Base-by-base conservation (phyloP, 768 basidiomycete species). In the Mycena alexandri region DNA sequence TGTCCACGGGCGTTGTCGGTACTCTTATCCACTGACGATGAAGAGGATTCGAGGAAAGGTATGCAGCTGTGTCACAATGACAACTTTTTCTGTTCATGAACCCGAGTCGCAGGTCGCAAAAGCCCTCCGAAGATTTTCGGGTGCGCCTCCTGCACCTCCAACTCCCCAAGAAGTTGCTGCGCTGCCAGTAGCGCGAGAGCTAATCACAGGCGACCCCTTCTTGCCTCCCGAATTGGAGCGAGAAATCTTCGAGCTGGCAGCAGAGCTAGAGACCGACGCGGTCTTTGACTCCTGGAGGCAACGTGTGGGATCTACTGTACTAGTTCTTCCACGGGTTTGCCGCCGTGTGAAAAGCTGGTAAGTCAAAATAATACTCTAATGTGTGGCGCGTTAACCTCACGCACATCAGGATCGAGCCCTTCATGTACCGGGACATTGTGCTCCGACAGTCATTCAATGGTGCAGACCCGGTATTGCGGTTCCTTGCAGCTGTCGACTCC, bases 361-460 rank as follows among this genome's bases (percentile, higher is more conserved):
- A 44, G 65, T 36, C 14, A 3, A 21, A 17, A 29, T 38, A 17
- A 22, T 14, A 21, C 5, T 25, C 16, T 50, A 10, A 5, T 19
- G 14, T n/a, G 25, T 17, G 17, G 11, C 21, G 41, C 6, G 10
- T 38, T 38, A 38, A 38, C 3, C 38, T 10, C 38, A 38, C 38
- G 4, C 11, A 38, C 17, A 34, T 19, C 67, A 84, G 83, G 82
- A 73, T 82, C 43, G 76, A 78, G 48, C 82, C 82, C 52, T 63
- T 72, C 21, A 76, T 83, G 34, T 84, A 83, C 71, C 72, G 77
- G 38, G 78, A 80, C 71, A 79, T 83, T 8, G 74, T 79, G 5
- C 73, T 83, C 16, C 52, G 42, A 22, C 24, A 21, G 78, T 78
- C 24, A 17, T 62, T 50, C 57, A 50, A 42, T 47, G 63, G 42